These are phyloP conservation scores for Epicoccum sorghinum DNA, from an alignment of 2,329 filamentous ascomycete species.

Conservation along the genomic window DNA sequence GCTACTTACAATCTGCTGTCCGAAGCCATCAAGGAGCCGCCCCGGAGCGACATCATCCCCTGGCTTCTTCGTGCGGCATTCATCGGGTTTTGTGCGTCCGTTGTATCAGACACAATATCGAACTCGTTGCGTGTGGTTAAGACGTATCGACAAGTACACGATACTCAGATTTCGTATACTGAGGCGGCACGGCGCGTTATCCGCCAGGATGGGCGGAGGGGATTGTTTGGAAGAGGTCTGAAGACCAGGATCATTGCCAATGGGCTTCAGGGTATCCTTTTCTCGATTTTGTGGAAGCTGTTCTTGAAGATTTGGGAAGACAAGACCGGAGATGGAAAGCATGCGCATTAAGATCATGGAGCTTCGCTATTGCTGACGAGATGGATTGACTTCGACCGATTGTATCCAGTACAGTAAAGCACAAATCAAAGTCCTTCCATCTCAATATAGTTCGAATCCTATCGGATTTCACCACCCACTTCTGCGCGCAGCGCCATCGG, in stretches of 20 bases:
- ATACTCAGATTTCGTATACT: slow-evolving; percentile 33
- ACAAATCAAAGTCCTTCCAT: no score
- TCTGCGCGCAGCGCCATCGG: slow-evolving; percentile 3
- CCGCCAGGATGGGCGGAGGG: slow-evolving; percentile 31
- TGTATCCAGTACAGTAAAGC: no score
- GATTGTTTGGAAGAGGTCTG: slow-evolving; percentile 34
- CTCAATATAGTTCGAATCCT: neutral
- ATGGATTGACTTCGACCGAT: no score
- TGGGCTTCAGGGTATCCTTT: slow-evolving; percentile 37
- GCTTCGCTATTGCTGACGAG: no score
- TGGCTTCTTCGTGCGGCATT: slow-evolving; percentile 37
- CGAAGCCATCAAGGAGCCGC: slow-evolving; percentile 28
- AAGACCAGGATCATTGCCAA: slow-evolving; percentile 41
- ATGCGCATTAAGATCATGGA: neutral
- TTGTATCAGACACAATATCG: slow-evolving; percentile 36
- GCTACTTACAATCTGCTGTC: slow-evolving; percentile 37
- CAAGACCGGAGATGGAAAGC: slow-evolving; percentile 11
- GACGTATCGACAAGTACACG: slow-evolving; percentile 40
- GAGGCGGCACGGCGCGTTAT: slow-evolving; percentile 35
- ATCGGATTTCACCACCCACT: neutral
- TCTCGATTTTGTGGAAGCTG: slow-evolving; percentile 40
- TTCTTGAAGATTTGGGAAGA: slow-evolving; percentile 38
- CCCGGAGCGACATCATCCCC: slow-evolving; percentile 25
- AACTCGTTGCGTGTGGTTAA: slow-evolving; percentile 39
- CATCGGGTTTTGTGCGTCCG: slow-evolving; percentile 39